These are phyloP conservation scores for Paecilomyces sp. DNA, from an alignment of 2,329 filamentous ascomycete species.

Conservation along the genomic window DNA sequence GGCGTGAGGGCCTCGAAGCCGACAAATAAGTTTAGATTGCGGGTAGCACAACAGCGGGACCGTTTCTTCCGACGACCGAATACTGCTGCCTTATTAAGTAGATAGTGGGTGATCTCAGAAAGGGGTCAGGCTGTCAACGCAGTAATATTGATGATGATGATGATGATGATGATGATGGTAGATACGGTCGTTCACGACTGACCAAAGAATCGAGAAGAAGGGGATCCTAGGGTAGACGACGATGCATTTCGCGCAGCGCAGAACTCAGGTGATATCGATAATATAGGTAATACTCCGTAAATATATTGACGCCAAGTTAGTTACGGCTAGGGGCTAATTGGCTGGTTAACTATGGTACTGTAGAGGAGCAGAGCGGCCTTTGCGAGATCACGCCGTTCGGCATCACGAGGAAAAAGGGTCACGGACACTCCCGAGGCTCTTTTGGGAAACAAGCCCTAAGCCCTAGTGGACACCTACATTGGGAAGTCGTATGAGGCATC, in stretches of 20 bases:
- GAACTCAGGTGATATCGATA: too few relatives aligned
- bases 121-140: background rate
- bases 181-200: background rate
- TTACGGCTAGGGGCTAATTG: too few relatives aligned
- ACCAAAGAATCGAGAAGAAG: background rate
- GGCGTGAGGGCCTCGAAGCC: background rate
- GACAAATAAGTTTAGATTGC: background rate
- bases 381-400: background rate
- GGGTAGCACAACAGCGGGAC: background rate
- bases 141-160: background rate
- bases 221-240: background rate
- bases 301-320: too few relatives aligned
- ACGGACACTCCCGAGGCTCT: background rate
- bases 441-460: background rate
- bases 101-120: background rate
- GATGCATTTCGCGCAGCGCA: background rate
- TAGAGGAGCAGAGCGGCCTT: background rate
- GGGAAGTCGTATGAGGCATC: background rate
- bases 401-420: background rate
- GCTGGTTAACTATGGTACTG: too few relatives aligned
- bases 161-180: too few relatives aligned
- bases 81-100: background rate
- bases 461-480: background rate
- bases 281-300: too few relatives aligned
- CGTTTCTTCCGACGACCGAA: background rate